These are phyloP conservation scores for Trichoderma sp. DNA, from an alignment of 2,329 filamentous ascomycete genomes.

Conservation along the genomic window DNA sequence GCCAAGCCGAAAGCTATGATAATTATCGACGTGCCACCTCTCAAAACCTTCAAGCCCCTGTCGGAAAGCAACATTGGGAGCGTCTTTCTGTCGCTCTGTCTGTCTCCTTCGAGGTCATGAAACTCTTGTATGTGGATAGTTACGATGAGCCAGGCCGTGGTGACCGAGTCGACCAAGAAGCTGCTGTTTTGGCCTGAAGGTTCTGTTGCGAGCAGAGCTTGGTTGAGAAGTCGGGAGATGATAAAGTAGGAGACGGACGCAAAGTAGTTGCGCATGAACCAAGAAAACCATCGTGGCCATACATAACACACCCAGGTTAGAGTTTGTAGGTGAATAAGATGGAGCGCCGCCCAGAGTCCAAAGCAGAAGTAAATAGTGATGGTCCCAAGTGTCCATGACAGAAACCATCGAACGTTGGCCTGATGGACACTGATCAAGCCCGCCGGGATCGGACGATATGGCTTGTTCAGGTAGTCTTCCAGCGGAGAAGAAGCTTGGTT, in stretches of 20 bases:
- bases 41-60: neutral
- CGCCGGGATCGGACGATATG: neutral
- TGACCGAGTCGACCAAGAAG: neutral
- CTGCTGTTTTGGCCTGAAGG: neutral
- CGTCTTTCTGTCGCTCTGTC: neutral
- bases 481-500: constrained; percentile 1
- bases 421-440: neutral
- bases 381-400: neutral
- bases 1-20: neutral
- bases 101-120: neutral
- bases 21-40: neutral
- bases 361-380: neutral
- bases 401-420: neutral
- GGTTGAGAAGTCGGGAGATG: neutral
- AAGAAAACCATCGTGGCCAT: neutral
- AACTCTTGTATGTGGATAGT: neutral
- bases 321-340: neutral
- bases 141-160: neutral
- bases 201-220: neutral
- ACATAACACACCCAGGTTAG: neutral
- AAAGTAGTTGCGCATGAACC: constrained; percentile 1
- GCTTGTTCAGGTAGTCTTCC: neutral
- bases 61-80: neutral
- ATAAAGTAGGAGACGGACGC: neutral
- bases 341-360: neutral